Base-by-base conservation (phyloP, 768 basidiomycete species). In the Naganishia vaughanmartiniae region DNA sequence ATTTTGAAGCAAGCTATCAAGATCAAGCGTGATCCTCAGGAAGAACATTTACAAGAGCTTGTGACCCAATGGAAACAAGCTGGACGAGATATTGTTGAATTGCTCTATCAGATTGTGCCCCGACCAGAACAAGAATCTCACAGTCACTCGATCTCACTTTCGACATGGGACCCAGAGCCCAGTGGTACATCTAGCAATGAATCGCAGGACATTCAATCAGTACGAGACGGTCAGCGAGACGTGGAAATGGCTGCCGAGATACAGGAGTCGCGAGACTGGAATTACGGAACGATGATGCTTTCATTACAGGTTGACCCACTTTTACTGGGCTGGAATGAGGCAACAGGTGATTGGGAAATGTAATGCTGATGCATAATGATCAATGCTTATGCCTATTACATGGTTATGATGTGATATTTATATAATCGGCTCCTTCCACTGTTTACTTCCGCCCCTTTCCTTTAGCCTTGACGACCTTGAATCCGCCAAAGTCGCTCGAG, bases 391-490 rank as follows among this genome's bases (percentile, higher is more conserved):
- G 39, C 60, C 2, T 24, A 42, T 28, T 26, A 63, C 60, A 58
- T 51, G 48, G 24, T 9, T 24, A 51, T 51, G 48, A 39, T 21
- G 12, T 39, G 42, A 24, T 34, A 58, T 34, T 21, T 58, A 24
- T 5, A 39, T 58, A 21, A 33, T 36, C 26, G 10, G 3, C 42
- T 24, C 24, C 17, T 26, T 11, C 7, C 24, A 26, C 42, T 30
- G 26, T 60, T 48, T 71, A 66, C 74, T 75, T 73, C 77, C 78
- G 78, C 72, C 91, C 92, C 87, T 92, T 96, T 65, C 81, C 81
- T 84, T 94, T 96, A 85, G 94, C 93, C 75, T 93, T 92, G 65
- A 93, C 91, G 6, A 94, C 90, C 83, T 93, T 94, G 84, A 92
- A 93, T 9, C 88, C 88, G 30, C 88, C 87, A 90, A 93, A 94